A percentile compares a stretch with the other conserved stretches of the same genome.
phyloP scores from a whole-genome alignment of 129 eudicot genomes.

The Ambrosia artemisiifolia region DNA sequence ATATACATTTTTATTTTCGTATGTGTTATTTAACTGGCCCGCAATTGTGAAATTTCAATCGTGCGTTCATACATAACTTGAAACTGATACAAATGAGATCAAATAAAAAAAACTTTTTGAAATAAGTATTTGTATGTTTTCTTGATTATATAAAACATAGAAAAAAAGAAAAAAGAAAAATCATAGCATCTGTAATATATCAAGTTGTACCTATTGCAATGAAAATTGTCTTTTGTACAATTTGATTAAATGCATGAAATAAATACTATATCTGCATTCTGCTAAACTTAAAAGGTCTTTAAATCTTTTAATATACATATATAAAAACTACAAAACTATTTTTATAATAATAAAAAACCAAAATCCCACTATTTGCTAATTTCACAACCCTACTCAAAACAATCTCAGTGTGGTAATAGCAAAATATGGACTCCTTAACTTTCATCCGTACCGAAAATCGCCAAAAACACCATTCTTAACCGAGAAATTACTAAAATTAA shows the following conservation, averaged over 20 bases:
- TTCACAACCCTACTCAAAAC: conserved; percentile 17
- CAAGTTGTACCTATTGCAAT: not conserved
- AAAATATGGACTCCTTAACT: conserved; percentile 16
- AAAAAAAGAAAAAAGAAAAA: not conserved
- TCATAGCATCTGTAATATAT: not conserved
- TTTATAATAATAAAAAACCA: conserved; percentile 6
- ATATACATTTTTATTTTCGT: not conserved
- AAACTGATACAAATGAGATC: too few relatives aligned
- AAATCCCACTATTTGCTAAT: conserved; percentile 36
- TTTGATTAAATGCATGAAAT: not conserved
- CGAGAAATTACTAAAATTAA: too few relatives aligned
- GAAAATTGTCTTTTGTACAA: not conserved
- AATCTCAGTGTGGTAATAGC: conserved; percentile 28
- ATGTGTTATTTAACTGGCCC: not conserved
- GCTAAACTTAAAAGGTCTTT: not conserved
- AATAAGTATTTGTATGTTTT: not conserved
- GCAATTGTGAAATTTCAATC: not conserved
- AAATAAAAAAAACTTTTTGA: too few relatives aligned
- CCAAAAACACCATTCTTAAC: too few relatives aligned
- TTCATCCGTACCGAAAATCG: too few relatives aligned
- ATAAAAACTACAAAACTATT: not conserved
- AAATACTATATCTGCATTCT: not conserved
- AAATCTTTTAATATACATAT: not conserved
- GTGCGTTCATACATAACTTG: too few relatives aligned
- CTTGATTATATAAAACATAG: not conserved